Evolutionary conservation across 2,329 filamentous ascomycete genomes (phyloP).

Genomic region (Hypoxylon sp.): DNA sequence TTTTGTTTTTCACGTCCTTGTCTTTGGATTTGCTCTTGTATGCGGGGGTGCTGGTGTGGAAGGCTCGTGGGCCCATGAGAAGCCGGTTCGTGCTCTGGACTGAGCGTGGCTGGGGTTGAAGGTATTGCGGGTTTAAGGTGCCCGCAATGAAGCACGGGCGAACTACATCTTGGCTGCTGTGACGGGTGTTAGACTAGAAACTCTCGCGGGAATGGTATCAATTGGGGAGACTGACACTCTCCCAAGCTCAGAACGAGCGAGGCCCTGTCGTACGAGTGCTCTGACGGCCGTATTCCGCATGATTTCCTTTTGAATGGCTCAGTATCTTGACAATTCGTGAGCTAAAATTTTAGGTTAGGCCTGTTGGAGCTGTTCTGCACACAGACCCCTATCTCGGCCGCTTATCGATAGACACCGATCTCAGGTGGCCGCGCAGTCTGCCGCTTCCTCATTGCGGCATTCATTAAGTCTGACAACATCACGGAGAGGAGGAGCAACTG

Average conservation of each 20-base stretch:
- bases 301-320: slow-evolving; percentile 9
- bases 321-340: slow-evolving; percentile 1
- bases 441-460: neutral
- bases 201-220: slow-evolving; percentile 19
- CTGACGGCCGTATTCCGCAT: slow-evolving; percentile 46
- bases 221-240: slow-evolving; percentile 44
- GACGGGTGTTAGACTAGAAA: slow-evolving; percentile 11
- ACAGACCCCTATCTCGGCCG: slow-evolving; percentile 2
- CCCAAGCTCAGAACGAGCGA: slow-evolving; percentile 36
- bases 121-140: neutral
- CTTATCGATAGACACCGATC: slow-evolving; percentile 19
- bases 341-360: slow-evolving; percentile 22
- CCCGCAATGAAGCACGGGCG: slow-evolving; percentile 32
- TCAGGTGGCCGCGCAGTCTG: neutral
- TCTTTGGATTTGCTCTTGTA: slow-evolving; percentile 11
- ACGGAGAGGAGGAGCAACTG: slow-evolving; percentile 14
- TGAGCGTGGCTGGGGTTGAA: slow-evolving; percentile 1
- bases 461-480: neutral
- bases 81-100: neutral
- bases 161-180: slow-evolving; percentile 37
- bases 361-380: neutral
- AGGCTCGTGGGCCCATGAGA: slow-evolving; percentile 11
- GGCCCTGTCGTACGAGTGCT: slow-evolving; percentile 38
- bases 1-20: slow-evolving; percentile 12
- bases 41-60: slow-evolving; percentile 27